Evolutionary conservation across 2,329 filamentous ascomycete species (phyloP).

Genomic region (Diplodia seriata): DNA sequence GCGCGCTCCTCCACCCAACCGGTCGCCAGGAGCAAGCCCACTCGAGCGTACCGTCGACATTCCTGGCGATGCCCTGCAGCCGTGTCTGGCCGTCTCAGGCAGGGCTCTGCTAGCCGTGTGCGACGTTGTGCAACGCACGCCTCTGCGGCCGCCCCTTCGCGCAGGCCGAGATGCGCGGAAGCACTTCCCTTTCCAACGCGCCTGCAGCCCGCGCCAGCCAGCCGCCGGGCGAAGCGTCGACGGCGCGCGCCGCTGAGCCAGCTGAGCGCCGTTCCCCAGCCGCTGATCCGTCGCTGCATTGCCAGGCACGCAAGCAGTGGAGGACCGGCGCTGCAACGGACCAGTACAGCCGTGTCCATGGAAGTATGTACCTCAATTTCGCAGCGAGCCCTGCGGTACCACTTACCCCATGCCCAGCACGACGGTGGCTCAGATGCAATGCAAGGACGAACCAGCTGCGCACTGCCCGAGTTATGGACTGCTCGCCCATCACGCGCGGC

Average conservation of each 20-base stretch:
- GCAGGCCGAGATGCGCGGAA: constrained; percentile 27
- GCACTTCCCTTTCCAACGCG: constrained; percentile 28
- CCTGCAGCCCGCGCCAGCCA: constrained; percentile 23
- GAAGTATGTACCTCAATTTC: constrained; percentile 27
- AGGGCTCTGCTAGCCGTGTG: constrained; percentile 15
- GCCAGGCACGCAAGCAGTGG: constrained; percentile 13
- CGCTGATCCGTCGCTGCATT: constrained; percentile 9
- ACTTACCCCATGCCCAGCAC: constrained; percentile 18
- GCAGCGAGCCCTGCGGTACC: constrained; percentile 23
- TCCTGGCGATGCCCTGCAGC: neutral
- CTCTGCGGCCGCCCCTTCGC: constrained; percentile 25
- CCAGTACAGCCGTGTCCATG: neutral
- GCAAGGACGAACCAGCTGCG: constrained; percentile 30
- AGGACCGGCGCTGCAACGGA: neutral
- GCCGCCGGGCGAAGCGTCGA: constrained; percentile 6
- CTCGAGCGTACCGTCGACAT: neutral
- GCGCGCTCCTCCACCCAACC: neutral
- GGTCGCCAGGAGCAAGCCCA: neutral
- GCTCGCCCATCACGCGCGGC: constrained; percentile 25
- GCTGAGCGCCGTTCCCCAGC: constrained; percentile 15
- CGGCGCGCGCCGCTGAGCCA: neutral
- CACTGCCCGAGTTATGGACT: constrained; percentile 6
- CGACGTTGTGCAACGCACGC: constrained; percentile 15
- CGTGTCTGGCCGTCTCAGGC: constrained; percentile 6
- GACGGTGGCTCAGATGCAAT: constrained; percentile 30